Percentiles rank a stretch among this genome's conserved stretches.
phyloP scores from a whole-genome alignment of 192 early-diverging fungal species.

The Coemansia furcata region DNA sequence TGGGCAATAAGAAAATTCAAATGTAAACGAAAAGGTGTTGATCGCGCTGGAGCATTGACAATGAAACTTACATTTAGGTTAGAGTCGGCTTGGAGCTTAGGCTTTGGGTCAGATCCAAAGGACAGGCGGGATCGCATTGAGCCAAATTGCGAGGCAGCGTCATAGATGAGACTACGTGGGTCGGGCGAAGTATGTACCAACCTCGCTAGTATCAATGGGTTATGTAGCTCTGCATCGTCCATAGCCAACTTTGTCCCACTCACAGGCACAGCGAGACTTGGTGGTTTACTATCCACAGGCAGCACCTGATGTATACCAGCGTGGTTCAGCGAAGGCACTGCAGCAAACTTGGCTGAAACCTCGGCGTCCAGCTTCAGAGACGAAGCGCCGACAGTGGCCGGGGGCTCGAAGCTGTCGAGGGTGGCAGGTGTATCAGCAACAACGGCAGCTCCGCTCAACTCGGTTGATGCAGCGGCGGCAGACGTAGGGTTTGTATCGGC shows the following conservation, averaged over 20 bases:
- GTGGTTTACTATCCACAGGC: not conserved
- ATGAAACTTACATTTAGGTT: conserved; percentile 8
- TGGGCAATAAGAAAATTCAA: not conserved
- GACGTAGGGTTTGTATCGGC: conserved; percentile 16
- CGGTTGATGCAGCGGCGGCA: conserved; percentile 9
- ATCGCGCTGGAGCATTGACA: not conserved
- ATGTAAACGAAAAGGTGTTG: not conserved
- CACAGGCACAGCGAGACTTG: not conserved
- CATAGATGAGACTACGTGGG: conserved; percentile 51
- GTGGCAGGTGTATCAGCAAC: conserved; percentile 8
- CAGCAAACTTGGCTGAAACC: not conserved
- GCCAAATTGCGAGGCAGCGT: conserved; percentile 48
- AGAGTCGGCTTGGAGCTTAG: not conserved
- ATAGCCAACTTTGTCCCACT: not conserved
- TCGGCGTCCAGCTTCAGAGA: not conserved
- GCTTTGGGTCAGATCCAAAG: not conserved
- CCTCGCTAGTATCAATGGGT: conserved; percentile 19
- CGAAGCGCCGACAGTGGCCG: not conserved
- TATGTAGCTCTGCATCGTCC: not conserved
- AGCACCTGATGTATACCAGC: not conserved
- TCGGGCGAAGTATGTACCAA: conserved; percentile 48
- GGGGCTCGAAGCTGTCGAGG: conserved; percentile 20
- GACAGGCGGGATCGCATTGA: conserved; percentile 43
- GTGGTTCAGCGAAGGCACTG: not conserved
- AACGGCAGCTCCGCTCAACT: conserved; percentile 5